Evolutionary conservation across 306 rosid genomes (phyloP).

Genomic region (Inga oerstediana): DNA sequence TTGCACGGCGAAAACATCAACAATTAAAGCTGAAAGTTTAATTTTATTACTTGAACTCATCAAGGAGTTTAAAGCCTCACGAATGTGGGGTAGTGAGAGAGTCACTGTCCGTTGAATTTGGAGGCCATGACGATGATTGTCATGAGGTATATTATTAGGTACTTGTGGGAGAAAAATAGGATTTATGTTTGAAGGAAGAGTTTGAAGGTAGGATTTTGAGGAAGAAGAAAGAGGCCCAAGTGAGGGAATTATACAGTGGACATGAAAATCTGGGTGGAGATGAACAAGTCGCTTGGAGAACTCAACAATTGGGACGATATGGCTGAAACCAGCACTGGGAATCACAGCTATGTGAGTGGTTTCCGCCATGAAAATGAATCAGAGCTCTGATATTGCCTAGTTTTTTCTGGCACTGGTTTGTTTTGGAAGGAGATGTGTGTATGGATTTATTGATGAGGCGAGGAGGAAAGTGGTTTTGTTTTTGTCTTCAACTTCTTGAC

Average conservation of each 20-base stretch:
- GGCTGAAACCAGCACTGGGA: slow-evolving; percentile 15
- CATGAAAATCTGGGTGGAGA: background rate
- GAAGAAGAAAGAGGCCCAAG: background rate
- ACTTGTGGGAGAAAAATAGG: background rate
- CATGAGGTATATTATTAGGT: background rate
- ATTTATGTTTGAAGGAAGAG: slow-evolving; percentile 23
- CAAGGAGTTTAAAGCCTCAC: background rate
- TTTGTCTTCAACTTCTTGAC: background rate
- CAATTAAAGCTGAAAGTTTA: slow-evolving; percentile 6
- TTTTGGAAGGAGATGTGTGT: background rate
- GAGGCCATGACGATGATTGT: background rate
- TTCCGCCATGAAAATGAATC: background rate
- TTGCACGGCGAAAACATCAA: slow-evolving; percentile 11
- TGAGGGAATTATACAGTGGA: slow-evolving; percentile 16
- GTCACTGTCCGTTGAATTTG: background rate
- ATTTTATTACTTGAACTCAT: background rate
- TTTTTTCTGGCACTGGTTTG: background rate
- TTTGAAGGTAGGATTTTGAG: background rate
- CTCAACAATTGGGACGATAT: slow-evolving; percentile 1
- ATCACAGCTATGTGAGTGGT: slow-evolving; percentile 6
- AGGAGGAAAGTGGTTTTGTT: background rate
- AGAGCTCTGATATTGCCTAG: background rate
- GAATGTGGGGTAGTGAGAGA: background rate
- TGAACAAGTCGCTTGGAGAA: slow-evolving; percentile 10
- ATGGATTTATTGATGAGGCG: background rate